Percentiles rank a stretch among this genome's conserved stretches.
phyloP scores from a whole-genome alignment of 805 yeast genomes.

The Metschnikowia aberdeeniae region DNA sequence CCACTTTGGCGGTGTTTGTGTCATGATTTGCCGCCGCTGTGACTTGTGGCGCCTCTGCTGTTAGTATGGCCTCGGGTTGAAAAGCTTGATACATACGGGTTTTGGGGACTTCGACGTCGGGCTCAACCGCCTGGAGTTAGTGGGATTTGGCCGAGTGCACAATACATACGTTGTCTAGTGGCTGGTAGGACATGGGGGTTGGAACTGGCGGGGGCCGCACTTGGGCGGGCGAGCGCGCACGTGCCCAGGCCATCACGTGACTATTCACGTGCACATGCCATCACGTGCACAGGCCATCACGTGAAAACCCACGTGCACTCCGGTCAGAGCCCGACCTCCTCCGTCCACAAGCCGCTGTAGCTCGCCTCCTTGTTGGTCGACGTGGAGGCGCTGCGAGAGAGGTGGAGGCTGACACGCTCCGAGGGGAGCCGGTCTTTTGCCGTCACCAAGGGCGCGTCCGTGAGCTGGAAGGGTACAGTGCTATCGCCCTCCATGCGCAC shows the following conservation, averaged over 20 bases:
- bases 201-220: neutral
- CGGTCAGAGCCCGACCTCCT: constrained; percentile 1
- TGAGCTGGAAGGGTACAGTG: neutral
- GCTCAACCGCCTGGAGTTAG: constrained; percentile 2
- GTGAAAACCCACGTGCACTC: neutral
- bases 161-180: constrained; percentile 2
- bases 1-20: constrained; percentile 10
- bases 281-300: neutral
- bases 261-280: neutral
- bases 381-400: constrained; percentile 6
- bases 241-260: neutral
- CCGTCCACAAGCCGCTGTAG: constrained; percentile 9
- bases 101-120: neutral
- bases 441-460: constrained; percentile 8
- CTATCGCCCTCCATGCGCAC: neutral
- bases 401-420: constrained; percentile 2
- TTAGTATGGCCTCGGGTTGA: too few relatives aligned
- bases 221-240: neutral
- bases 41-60: neutral
- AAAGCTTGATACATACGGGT: neutral
- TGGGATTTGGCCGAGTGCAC: neutral
- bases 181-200: neutral
- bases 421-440: constrained; percentile 8
- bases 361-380: constrained; percentile 4
- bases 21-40: constrained; percentile 11